Base-by-base conservation (phyloP, 768 basidiomycete genomes). In the Mycena pura region DNA sequence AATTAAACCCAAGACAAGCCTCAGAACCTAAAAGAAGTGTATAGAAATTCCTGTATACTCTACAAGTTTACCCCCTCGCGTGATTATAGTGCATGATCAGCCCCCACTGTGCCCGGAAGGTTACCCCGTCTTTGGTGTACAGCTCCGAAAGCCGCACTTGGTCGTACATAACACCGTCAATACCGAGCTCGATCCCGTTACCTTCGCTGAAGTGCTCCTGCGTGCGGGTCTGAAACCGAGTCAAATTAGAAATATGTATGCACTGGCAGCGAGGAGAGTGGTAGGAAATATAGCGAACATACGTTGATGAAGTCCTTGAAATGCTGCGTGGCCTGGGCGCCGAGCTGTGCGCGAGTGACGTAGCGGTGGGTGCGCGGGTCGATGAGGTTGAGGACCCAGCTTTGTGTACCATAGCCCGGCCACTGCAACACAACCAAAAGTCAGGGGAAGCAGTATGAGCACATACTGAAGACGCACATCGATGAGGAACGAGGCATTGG, bases 251-350 rank as follows among this genome's bases (percentile, higher is more conserved):
- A 1, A 14, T 5, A 13, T 19, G 25, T 14, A 28, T 14, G 19
- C n/a, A 43, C 21, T n/a, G n/a, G n/a, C n/a, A 43, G 27, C 31
- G 44, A 14, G 11, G 21, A 2, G 22, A 6, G 22, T 43, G 22
- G 27, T 39, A 28, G 41, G 13, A 43, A 31, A 9, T 17, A 29
- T 0, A n/a, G 15, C 3, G 22, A 15, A 27, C 55, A 0, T 15
- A 64, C 58, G 29, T 65, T 44, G 32, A 45, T 27, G 14, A 61
- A 65, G 27, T 61, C 38, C 52, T 65, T 62, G 57, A 65, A 65
- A 13, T 47, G 52, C 25, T 58, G 56, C 3, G 57, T 59, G 15
- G 19, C 57, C 29, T 65, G 56, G 0, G 51, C 57, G 9, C 64
- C 64, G n/a, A 65, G 39, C n/a, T 29, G 21, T 14, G 60, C 64